Base-by-base conservation (phyloP, 495 filamentous ascomycete species). In the Aspergillus taichungensis region DNA sequence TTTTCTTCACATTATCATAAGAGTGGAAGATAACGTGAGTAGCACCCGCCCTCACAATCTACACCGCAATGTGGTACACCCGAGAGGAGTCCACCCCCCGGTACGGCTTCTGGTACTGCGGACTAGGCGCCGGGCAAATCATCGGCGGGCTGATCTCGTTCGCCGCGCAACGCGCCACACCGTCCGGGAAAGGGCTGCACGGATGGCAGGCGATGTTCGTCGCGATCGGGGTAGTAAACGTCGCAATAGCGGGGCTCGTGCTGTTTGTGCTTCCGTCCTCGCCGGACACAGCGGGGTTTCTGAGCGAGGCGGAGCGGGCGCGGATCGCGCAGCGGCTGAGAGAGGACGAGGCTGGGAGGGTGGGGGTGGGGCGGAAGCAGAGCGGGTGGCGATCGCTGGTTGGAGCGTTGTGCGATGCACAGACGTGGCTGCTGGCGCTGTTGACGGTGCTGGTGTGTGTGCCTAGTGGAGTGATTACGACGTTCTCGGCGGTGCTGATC, bases 171-270 rank as follows among this genome's bases (percentile, higher is more conserved):
- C 73, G 80, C 41, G 64, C 80, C 6, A 24, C 18, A 4, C 45
- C 56, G 9, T 14, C 50, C 3, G 30, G 24, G 1, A 13, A 48
- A 13, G 37, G 41, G 5, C 64, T 84, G 12, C 56, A 64, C 4
- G 76, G 80, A 8, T 84, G 80, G 80, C 60, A 68, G 6, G 72
- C 76, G 50, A 83, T 83, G 78, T 83, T 82, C 50, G 58, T 84
- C 33, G 68, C 74, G 13, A 69, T 82, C 30, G 82, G 81, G 4
- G 45, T 72, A 11, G 51, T 82, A 14, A 85, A 80, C 5, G 53
- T 84, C 8, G 18, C 70, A 8, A 74, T 71, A 6, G 71, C 68
- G 0, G 53, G 77, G 0, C 57, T 75, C n/a, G 63, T 78, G 1
- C 71, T 74, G 6, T 65, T 70, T 52, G 57, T 67, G 28, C 61